Evolutionary conservation across 805 yeast species (phyloP).

Genomic region (Isabelozyma heimii): DNA sequence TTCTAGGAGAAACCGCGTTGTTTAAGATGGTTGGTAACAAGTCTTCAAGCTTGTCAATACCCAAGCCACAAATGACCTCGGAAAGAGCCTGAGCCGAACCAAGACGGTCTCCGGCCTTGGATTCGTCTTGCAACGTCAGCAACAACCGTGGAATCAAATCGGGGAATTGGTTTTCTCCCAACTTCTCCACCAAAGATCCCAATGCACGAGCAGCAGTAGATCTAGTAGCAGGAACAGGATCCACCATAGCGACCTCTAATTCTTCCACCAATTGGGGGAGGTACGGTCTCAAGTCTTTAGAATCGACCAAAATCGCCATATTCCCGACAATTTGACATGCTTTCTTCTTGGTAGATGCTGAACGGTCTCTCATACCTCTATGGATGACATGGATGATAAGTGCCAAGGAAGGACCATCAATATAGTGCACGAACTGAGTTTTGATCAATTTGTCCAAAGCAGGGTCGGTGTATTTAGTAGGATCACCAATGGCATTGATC

Average conservation of each 20-base stretch:
- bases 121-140: constrained; percentile 71
- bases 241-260: constrained; percentile 93
- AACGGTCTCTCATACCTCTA: constrained; percentile 91
- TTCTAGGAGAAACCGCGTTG: constrained; percentile 64
- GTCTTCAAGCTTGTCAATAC: constrained; percentile 83
- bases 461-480: constrained; percentile 82
- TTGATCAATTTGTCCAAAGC: constrained; percentile 83
- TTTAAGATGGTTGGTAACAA: constrained; percentile 75
- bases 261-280: constrained; percentile 74
- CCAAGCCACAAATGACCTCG: constrained; percentile 91
- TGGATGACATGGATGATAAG: constrained; percentile 91
- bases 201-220: constrained; percentile 97
- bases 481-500: constrained; percentile 93
- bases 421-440: constrained; percentile 95
- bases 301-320: constrained; percentile 94
- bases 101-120: constrained; percentile 82
- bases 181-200: constrained; percentile 92
- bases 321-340: constrained; percentile 98
- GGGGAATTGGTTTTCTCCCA: constrained; percentile 96
- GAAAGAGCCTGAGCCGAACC: constrained; percentile 97
- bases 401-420: constrained; percentile 97
- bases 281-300: constrained; percentile 82
- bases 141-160: constrained; percentile 79
- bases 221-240: constrained; percentile 95
- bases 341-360: constrained; percentile 88